Percentiles rank a stretch among this genome's conserved stretches.
phyloP scores from a whole-genome alignment of 306 rosid genomes.

The Alnus rubra region DNA sequence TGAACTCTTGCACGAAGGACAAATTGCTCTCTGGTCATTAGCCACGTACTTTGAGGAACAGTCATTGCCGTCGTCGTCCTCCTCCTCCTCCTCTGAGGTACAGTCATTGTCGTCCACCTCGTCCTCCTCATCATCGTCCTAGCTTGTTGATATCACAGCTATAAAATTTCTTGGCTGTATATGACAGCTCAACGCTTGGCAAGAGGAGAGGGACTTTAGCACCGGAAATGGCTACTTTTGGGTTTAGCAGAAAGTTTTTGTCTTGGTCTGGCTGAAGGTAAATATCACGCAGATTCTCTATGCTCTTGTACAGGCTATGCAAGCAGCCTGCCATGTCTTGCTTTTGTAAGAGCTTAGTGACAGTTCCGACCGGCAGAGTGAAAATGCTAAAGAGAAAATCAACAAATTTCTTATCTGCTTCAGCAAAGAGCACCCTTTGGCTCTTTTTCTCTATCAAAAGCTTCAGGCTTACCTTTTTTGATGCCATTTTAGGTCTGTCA shows the following conservation, averaged over 20 bases:
- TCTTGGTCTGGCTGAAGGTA: not conserved
- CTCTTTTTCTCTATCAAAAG: not conserved
- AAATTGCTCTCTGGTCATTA: too few relatives aligned
- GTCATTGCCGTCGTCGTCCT: too few relatives aligned
- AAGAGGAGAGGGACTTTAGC: not conserved
- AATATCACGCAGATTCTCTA: not conserved
- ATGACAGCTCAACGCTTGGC: not conserved
- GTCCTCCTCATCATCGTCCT: too few relatives aligned
- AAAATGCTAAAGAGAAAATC: not conserved
- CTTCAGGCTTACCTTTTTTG: not conserved
- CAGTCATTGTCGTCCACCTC: too few relatives aligned
- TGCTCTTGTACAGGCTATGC: slow-evolving; percentile 19
- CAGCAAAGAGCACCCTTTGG: not conserved
- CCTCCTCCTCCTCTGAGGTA: too few relatives aligned
- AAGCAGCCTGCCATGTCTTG: slow-evolving; percentile 14
- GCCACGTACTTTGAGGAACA: too few relatives aligned
- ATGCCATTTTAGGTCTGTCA: not conserved
- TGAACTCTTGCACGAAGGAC: too few relatives aligned
- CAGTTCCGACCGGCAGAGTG: not conserved
- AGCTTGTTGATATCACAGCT: too few relatives aligned
- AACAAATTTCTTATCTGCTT: not conserved
- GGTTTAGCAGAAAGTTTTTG: slow-evolving; percentile 3
- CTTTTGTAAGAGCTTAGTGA: not conserved
- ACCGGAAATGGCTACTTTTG: not conserved
- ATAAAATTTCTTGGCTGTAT: too few relatives aligned